Conservation (phyloP, 2,329 filamentous ascomycete species). For the Microdochium bolleyi region DNA sequence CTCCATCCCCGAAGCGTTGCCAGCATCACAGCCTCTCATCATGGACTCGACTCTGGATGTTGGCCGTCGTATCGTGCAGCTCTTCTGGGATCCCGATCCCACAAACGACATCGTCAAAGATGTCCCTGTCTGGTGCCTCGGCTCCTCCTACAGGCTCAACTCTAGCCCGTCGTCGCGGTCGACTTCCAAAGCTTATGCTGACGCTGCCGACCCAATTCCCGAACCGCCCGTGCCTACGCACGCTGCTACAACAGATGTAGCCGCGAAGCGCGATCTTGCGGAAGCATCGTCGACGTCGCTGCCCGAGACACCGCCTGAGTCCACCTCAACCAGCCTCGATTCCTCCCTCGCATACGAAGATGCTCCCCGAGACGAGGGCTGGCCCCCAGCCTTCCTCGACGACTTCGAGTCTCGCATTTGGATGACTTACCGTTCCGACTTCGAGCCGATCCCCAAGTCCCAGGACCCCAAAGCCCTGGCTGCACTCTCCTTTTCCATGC, state of each 20-base stretch:
- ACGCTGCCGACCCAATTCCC: constrained; percentile 8
- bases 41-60: constrained; percentile 55
- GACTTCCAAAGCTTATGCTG: constrained; percentile 7
- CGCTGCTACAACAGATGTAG: constrained; percentile 1
- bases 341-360: constrained; percentile 43
- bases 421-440: constrained; percentile 93
- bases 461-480: constrained; percentile 62
- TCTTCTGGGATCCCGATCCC: constrained; percentile 87
- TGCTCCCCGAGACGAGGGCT: constrained; percentile 45
- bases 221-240: constrained; percentile 5
- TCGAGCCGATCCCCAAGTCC: constrained; percentile 73
- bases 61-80: constrained; percentile 75
- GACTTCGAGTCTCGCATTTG: constrained; percentile 92
- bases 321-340: constrained; percentile 41
- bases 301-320: constrained; percentile 39
- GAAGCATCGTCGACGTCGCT: constrained; percentile 15
- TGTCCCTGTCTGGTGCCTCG: constrained; percentile 78
- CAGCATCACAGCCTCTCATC: constrained; percentile 1
- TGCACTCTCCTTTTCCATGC: constrained; percentile 74
- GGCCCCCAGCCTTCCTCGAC: constrained; percentile 79
- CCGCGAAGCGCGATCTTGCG: constrained; percentile 6
- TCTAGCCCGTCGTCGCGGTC: constrained; percentile 3
- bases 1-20: background rate
- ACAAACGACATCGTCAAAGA: constrained; percentile 64
- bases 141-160: constrained; percentile 40